Evolutionary conservation across 371 early-diverging fungal species (phyloP).

Genomic region (Mucor velutinosus): DNA sequence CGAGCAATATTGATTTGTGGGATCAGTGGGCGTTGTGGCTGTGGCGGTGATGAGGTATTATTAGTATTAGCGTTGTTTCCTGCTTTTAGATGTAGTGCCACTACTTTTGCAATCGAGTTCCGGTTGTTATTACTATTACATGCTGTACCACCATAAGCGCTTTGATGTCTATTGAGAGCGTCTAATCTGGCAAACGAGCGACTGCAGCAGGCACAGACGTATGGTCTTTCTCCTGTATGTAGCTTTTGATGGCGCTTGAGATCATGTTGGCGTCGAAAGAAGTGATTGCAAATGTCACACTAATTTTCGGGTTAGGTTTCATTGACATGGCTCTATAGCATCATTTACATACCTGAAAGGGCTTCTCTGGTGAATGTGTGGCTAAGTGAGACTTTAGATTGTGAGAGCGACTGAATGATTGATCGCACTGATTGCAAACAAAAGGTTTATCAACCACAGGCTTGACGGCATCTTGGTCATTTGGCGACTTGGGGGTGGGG

Average conservation of each 20-base stretch:
- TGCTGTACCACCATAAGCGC: slow-evolving; percentile 60
- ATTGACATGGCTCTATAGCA: too few relatives aligned
- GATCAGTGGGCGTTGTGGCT: slow-evolving; percentile 16
- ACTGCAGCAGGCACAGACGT: slow-evolving; percentile 46
- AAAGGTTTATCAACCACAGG: too few relatives aligned
- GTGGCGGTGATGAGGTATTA: neutral
- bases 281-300: slow-evolving; percentile 42
- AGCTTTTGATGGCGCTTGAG: slow-evolving; percentile 73
- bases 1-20: slow-evolving; percentile 31
- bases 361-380: slow-evolving; percentile 45
- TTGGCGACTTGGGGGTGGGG: too few relatives aligned
- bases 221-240: slow-evolving; percentile 78
- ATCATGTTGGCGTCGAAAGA: slow-evolving; percentile 73
- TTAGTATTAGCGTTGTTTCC: neutral
- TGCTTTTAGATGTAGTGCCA: neutral
- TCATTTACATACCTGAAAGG: slow-evolving; percentile 33
- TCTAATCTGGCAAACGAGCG: slow-evolving; percentile 70
- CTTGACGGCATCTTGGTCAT: too few relatives aligned
- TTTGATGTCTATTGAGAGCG: slow-evolving; percentile 69
- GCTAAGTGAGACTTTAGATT: slow-evolving; percentile 47
- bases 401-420: too few relatives aligned
- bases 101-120: too few relatives aligned
- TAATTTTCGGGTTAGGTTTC: slow-evolving; percentile 11
- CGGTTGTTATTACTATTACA: slow-evolving; percentile 26
- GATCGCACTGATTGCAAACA: too few relatives aligned